phyloP scores from a whole-genome alignment of 805 yeast genomes.

The Sugiyamaella qingdaonensis region DNA sequence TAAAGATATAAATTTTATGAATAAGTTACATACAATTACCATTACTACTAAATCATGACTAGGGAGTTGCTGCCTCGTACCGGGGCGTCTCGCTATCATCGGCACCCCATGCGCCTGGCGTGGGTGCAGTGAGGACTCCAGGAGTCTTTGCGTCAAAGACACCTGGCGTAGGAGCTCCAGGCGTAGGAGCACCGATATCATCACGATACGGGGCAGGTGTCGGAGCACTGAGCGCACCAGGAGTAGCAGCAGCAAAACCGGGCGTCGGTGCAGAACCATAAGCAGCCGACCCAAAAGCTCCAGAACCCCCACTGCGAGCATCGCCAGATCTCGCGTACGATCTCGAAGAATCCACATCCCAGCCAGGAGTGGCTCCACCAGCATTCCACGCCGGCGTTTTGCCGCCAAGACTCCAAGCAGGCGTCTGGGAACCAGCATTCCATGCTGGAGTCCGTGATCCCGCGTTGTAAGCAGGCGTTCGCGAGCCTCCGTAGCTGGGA shows the following conservation, averaged over 20 bases:
- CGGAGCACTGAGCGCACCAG: conserved; percentile 39
- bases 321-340: conserved; percentile 22
- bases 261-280: conserved; percentile 33
- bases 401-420: conserved; percentile 41
- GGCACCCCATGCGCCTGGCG: conserved; percentile 34
- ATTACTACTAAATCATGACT: neutral
- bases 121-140: conserved; percentile 25
- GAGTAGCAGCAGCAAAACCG: conserved; percentile 39
- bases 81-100: conserved; percentile 30
- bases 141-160: conserved; percentile 38
- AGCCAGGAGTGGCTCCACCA: conserved; percentile 36
- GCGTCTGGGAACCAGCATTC: conserved; percentile 43
- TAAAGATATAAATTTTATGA: no score
- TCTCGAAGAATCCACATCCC: conserved; percentile 28
- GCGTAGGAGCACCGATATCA: conserved; percentile 33
- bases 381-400: conserved; percentile 42
- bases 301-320: conserved; percentile 24
- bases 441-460: conserved; percentile 54
- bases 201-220: conserved; percentile 35
- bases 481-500: conserved; percentile 32
- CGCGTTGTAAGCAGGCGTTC: conserved; percentile 36
- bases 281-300: conserved; percentile 21
- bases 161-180: conserved; percentile 36
- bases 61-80: conserved; percentile 28
- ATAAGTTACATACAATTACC: neutral